Evolutionary conservation across 805 yeast species (phyloP), one percentile per base, ranked within the genome.

Genomic region (Hanseniaspora opuntiae): DNA sequence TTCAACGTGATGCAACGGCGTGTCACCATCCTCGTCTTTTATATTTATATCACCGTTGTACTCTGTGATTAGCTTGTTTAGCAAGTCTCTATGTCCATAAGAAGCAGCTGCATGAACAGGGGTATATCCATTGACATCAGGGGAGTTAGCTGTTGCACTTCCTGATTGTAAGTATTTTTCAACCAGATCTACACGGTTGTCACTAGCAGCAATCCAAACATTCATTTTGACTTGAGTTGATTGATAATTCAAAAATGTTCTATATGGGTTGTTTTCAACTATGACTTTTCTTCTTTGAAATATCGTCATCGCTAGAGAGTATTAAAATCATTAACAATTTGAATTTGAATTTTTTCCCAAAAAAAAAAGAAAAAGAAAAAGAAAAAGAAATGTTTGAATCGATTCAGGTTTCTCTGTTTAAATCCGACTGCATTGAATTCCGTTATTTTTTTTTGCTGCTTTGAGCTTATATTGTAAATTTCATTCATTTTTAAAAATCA

Each of bases 41-140:
- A 89, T 70, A 64, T 93, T 88, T 24, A 88, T 76, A 62, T 93
- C 82, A 7, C 96, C 97, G 9, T 85, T 85, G 57, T 74, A 76
- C 28, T 59, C 60, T 4, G 49, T 54, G 37, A 63, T 57, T 17
- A 67, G 59, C 28, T 56, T 60, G 33, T 54, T 53, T 38, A 93
- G 69, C 39, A 93, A 70, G 10, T 83, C 88, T 2, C 68, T 60
- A 63, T 90, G 89, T 9, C 90, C 90, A 66, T 93, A 93, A 1
- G 97, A 84, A 2, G 94, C 95, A 1, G 98, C 97, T 0, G 99
- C 99, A 65, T 93, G 99, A 12, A 93, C 75, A 7, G 98, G 95
- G 0, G 97, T 90, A 67, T 94, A 93, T 0, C 99, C 99, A 61
- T 89, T 86, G 0, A 86, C 84, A 65, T 93, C 99, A 57, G 82